Evolutionary conservation across 1,284 basidiomycete genomes (phyloP).

Genomic region (Exobasidium cylindrosporum): DNA sequence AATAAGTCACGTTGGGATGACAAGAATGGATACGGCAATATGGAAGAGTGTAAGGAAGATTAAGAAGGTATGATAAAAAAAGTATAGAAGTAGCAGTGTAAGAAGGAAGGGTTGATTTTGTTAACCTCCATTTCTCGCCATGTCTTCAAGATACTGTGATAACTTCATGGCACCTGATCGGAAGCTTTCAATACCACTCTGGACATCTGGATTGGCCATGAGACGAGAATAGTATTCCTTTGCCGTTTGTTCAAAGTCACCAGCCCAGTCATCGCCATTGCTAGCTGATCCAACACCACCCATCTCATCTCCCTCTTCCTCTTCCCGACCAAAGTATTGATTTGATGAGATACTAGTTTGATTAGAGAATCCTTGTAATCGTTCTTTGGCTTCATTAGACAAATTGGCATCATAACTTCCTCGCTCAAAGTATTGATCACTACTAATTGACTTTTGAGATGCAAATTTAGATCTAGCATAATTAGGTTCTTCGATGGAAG

Average conservation of each 20-base stretch:
- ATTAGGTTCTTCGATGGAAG: slow-evolving; percentile 61
- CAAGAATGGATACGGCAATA: too few species aligned
- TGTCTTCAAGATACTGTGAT: slow-evolving; percentile 51
- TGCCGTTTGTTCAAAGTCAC: slow-evolving; percentile 49
- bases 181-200: slow-evolving; percentile 52
- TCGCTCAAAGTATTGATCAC: slow-evolving; percentile 94
- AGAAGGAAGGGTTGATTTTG: background rate
- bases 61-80: background rate
- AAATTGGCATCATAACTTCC: slow-evolving; percentile 78
- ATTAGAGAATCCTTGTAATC: slow-evolving; percentile 82
- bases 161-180: slow-evolving; percentile 51
- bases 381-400: slow-evolving; percentile 72
- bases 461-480: slow-evolving; percentile 88
- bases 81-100: background rate
- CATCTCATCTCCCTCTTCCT: slow-evolving; percentile 65
- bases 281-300: slow-evolving; percentile 14
- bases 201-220: slow-evolving; percentile 54
- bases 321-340: slow-evolving; percentile 73
- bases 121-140: slow-evolving; percentile 52
- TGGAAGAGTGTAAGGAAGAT: background rate
- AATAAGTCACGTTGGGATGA: too few species aligned
- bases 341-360: slow-evolving; percentile 86
- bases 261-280: slow-evolving; percentile 40
- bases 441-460: slow-evolving; percentile 80
- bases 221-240: slow-evolving; percentile 51